Evolutionary conservation across 2,329 filamentous ascomycete genomes (phyloP).

Genomic region (Aspergillus transmontanensis): DNA sequence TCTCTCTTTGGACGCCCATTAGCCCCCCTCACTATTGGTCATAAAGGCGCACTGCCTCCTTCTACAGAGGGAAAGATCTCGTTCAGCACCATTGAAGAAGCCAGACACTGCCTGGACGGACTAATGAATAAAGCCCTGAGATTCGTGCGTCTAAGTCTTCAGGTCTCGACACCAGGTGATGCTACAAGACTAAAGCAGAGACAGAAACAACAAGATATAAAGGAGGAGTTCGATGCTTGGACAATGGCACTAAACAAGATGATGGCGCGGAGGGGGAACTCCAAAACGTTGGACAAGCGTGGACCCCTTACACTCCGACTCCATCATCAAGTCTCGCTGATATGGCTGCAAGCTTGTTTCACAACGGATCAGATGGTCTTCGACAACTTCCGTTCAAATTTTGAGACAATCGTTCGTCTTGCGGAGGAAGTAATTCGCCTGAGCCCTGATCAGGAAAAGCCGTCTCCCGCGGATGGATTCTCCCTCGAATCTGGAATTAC

Average conservation of each 20-base stretch:
- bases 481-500: slow-evolving; percentile 34
- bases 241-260: slow-evolving; percentile 13
- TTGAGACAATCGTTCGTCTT: slow-evolving; percentile 10
- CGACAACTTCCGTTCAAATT: slow-evolving; percentile 16
- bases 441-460: neutral
- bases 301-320: slow-evolving; percentile 18
- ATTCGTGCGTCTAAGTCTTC: slow-evolving; percentile 15
- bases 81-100: slow-evolving; percentile 16
- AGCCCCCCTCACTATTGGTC: slow-evolving; percentile 9
- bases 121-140: slow-evolving; percentile 16
- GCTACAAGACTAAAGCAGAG: neutral
- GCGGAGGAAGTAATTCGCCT: slow-evolving; percentile 15
- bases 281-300: slow-evolving; percentile 12
- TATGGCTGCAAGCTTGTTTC: slow-evolving; percentile 16
- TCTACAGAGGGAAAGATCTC: neutral
- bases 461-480: slow-evolving; percentile 6
- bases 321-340: slow-evolving; percentile 14
- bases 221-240: slow-evolving; percentile 14
- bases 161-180: neutral
- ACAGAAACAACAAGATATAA: slow-evolving; percentile 3
- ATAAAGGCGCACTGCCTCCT: neutral
- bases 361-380: slow-evolving; percentile 9
- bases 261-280: slow-evolving; percentile 4
- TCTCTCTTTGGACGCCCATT: slow-evolving; percentile 21
- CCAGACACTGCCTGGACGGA: slow-evolving; percentile 17